A percentile compares a stretch with the other conserved stretches of the same genome.
phyloP scores from a whole-genome alignment of 306 rosid species.

The Casuarina cunninghamiana region DNA sequence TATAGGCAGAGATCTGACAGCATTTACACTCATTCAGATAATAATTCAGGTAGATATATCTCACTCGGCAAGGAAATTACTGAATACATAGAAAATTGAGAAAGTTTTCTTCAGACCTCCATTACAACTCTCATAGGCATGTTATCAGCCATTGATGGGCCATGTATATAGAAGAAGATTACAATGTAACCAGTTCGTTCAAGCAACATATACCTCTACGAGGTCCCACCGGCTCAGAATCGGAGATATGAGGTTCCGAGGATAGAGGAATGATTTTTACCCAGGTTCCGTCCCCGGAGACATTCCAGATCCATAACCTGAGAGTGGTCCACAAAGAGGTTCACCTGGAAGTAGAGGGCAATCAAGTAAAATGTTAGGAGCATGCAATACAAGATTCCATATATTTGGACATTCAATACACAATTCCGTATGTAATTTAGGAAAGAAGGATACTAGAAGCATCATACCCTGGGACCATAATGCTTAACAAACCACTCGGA shows the following conservation, averaged over 20 bases:
- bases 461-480: slow-evolving; percentile 79
- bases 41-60: not conserved
- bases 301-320: slow-evolving; percentile 86
- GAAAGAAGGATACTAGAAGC: not conserved
- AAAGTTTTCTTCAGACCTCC: not conserved
- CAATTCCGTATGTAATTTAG: not conserved
- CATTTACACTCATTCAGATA: not conserved
- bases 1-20: not conserved
- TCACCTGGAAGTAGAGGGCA: slow-evolving; percentile 55
- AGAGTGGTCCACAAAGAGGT: slow-evolving; percentile 90
- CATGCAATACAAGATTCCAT: not conserved
- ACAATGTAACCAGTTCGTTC: not conserved
- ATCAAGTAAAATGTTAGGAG: not conserved
- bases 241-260: slow-evolving; percentile 61
- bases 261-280: slow-evolving; percentile 69
- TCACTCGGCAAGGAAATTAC: not conserved
- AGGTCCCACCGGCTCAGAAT: slow-evolving; percentile 32
- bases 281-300: slow-evolving; percentile 80
- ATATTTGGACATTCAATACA: too few relatives aligned
- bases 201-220: slow-evolving; percentile 3
- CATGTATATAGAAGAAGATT: not conserved
- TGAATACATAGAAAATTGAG: not conserved
- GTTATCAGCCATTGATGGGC: slow-evolving; percentile 10
- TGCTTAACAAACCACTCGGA: slow-evolving; percentile 90
- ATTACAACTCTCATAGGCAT: not conserved